Evolutionary conservation across 306 rosid species (phyloP).

Genomic region (Dryas drummondii): DNA sequence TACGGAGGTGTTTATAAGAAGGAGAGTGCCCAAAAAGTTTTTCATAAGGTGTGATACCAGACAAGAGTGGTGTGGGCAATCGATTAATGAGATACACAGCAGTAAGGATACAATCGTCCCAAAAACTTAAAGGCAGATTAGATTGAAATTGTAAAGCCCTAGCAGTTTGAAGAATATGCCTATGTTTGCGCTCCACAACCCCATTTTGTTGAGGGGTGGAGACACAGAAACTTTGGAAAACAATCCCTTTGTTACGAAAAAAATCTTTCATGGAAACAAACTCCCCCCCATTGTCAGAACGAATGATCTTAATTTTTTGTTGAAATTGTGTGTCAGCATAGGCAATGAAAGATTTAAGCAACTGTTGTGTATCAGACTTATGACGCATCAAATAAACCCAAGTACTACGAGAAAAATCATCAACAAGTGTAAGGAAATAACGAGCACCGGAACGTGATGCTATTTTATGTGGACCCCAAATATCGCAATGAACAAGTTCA

Average conservation of each 20-base stretch:
- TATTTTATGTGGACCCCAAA: slow-evolving; percentile 3
- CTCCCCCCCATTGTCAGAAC: not conserved
- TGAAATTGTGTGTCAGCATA: not conserved
- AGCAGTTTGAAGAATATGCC: not conserved
- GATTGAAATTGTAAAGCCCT: not conserved
- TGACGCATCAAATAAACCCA: not conserved
- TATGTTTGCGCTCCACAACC: not conserved
- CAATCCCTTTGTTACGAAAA: not conserved
- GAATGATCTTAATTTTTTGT: not conserved
- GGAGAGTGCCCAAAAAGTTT: not conserved
- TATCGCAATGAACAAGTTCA: slow-evolving; percentile 10
- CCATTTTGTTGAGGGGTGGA: slow-evolving; percentile 4
- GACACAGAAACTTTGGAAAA: not conserved
- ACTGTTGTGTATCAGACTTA: not conserved
- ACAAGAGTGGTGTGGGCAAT: not conserved
- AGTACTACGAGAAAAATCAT: slow-evolving; percentile 5
- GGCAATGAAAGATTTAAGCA: not conserved
- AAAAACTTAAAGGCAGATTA: not conserved
- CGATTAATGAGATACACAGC: not conserved
- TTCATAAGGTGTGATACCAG: not conserved
- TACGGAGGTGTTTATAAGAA: not conserved
- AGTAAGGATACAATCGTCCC: not conserved
- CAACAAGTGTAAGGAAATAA: slow-evolving; percentile 17
- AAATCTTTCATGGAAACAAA: not conserved
- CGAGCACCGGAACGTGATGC: not conserved